Conservation (phyloP, 2,329 filamentous ascomycete genomes). For the Aspergillus intermedius region DNA sequence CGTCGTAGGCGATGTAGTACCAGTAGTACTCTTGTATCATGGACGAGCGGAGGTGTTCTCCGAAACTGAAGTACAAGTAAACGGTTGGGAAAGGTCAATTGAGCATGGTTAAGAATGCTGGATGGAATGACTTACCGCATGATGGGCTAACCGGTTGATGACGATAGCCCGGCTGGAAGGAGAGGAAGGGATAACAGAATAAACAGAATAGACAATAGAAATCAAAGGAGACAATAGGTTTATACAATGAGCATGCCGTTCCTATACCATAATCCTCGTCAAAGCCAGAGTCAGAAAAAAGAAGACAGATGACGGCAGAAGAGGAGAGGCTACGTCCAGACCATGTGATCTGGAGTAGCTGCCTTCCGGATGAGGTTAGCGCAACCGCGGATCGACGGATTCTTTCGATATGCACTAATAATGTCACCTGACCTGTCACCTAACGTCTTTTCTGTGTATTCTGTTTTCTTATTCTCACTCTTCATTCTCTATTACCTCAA, state of each 20-base stretch:
- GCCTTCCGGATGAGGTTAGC: neutral
- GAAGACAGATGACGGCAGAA: neutral
- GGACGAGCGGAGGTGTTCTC: conserved; percentile 91
- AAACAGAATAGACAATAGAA: neutral
- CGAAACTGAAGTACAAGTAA: conserved; percentile 56
- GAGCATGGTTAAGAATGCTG: neutral
- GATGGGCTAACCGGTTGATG: conserved; percentile 4
- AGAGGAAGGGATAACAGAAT: neutral
- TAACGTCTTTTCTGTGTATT: too few species aligned
- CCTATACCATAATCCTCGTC: neutral
- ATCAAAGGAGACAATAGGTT: neutral
- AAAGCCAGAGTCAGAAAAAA: neutral
- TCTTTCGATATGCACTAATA: neutral
- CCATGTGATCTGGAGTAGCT: neutral
- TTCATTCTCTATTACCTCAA: too few species aligned
- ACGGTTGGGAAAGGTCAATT: conserved; percentile 9
- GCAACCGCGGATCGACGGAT: neutral
- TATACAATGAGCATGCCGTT: neutral
- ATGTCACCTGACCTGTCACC: too few species aligned
- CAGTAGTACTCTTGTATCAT: conserved; percentile 95
- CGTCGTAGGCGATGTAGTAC: conserved; percentile 98
- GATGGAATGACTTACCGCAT: conserved; percentile 15
- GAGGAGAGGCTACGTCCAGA: neutral
- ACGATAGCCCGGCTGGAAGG: neutral
- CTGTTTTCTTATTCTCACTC: too few species aligned